Percentiles rank a stretch among this genome's conserved stretches.
These are phyloP conservation scores for Marasmius tenuissimus DNA, from an alignment of 1,284 basidiomycete species.

Conservation along the genomic window DNA sequence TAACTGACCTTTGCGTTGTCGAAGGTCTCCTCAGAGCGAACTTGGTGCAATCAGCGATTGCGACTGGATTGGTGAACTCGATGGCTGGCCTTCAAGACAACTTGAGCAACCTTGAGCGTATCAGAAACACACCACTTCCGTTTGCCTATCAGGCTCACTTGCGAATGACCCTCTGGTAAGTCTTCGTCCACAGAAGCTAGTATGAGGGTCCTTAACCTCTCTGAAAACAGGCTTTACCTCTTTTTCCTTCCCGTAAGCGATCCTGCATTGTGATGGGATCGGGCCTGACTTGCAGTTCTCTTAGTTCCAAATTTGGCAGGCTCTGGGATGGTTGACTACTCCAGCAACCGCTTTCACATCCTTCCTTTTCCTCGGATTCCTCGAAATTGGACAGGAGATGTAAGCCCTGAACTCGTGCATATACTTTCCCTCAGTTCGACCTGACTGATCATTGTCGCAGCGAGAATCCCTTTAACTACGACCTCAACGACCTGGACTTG, in stretches of 20 bases:
- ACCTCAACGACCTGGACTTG: constrained; percentile 67
- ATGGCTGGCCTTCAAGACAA: constrained; percentile 55
- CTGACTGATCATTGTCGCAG: constrained; percentile 26
- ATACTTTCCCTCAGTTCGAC: neutral
- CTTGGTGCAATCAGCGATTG: constrained; percentile 50
- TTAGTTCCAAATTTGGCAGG: constrained; percentile 58
- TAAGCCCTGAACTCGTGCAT: constrained; percentile 28
- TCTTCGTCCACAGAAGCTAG: constrained; percentile 1
- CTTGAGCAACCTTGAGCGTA: constrained; percentile 58
- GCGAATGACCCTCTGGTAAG: constrained; percentile 61
- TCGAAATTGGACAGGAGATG: constrained; percentile 73
- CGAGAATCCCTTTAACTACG: constrained; percentile 72
- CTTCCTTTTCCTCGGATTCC: constrained; percentile 65
- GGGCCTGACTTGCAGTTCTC: neutral
- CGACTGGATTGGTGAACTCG: constrained; percentile 47
- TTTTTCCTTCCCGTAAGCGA: constrained; percentile 57
- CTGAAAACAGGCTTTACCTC: constrained; percentile 50
- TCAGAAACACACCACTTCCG: constrained; percentile 62
- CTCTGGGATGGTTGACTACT: constrained; percentile 55
- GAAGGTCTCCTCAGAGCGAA: constrained; percentile 35
- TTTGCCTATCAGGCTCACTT: constrained; percentile 72
- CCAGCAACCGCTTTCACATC: constrained; percentile 61
- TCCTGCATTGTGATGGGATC: neutral
- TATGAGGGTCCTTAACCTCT: neutral
- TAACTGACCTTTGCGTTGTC: no score